Conservation (phyloP, 306 rosid species). For the Fragaria vesca region DNA sequence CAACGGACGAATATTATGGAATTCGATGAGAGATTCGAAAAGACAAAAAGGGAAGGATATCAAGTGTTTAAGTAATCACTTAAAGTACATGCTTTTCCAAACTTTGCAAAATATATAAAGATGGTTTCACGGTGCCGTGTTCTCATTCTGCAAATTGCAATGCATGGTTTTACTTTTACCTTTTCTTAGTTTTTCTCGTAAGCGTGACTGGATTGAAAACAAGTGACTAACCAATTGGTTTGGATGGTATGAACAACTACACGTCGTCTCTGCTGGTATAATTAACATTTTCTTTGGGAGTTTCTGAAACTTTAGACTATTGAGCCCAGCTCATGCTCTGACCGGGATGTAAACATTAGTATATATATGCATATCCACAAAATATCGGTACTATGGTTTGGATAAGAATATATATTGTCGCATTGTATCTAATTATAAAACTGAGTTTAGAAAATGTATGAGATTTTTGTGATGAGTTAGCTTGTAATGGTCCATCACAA, state of each 20-base stretch:
- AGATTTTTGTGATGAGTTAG: neutral
- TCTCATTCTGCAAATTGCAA: neutral
- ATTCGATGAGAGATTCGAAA: neutral
- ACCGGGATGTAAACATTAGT: neutral
- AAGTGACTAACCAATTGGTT: slow-evolving; percentile 1
- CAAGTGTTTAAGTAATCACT: neutral
- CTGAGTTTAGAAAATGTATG: neutral
- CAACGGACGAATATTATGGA: neutral
- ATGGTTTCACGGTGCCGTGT: neutral
- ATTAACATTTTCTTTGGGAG: neutral
- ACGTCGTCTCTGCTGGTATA: neutral
- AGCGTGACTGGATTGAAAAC: neutral
- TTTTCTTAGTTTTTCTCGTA: neutral
- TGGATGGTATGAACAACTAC: neutral
- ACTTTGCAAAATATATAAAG: neutral
- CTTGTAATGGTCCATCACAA: neutral
- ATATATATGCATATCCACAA: neutral
- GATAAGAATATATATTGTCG: neutral
- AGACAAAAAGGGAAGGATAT: neutral
- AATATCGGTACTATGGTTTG: neutral
- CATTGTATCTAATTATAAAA: neutral
- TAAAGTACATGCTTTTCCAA: neutral
- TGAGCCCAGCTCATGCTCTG: neutral
- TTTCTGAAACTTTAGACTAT: neutral
- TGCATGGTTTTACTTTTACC: slow-evolving; percentile 8